Evolutionary conservation across 192 early-diverging fungal species (phyloP), one percentile per base, ranked within the genome.

Genomic region (Backusella parvicylindrica): DNA sequence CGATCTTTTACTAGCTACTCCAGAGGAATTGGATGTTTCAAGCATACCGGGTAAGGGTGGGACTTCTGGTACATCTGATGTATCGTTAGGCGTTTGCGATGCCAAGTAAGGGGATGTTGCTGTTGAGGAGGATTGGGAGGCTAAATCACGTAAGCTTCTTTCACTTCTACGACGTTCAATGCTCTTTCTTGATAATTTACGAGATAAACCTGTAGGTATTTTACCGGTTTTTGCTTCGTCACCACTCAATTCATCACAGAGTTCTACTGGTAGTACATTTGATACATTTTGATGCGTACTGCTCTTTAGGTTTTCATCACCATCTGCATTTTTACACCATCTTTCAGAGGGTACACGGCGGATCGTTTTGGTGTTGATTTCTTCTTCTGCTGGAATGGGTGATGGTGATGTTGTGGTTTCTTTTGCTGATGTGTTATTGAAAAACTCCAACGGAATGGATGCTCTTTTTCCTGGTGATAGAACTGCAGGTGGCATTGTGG

Each of bases 101-200:
- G 67, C 13, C 35, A 68, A 41, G 21, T 40, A 41, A 36, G 67
- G 67, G 0, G 67, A 68, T 15, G 21, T 40, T 13, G 33, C 23
- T 15, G 67, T 21, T 2, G 67, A 68, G 15, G 67, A 68, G 21
- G 67, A 23, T 15, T 5, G 6, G 6, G 67, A 68, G 16, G 65
- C 15, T n/a, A n/a, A 9, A 21, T 72, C 70, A 12, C 53, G 70
- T 9, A 79, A 26, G n/a, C 69, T 74, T 28, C 63, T 69, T 71
- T 79, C 78, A 36, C 78, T 79, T 37, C 49, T 66, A 18, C 78
- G 37, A 26, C 68, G 28, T 26, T 79, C 78, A 7, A 79, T 79
- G 18, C 73, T 75, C 69, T 66, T 70, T 71, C 65, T 56, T 16
- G 78, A 79, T 15, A 79, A 23, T 11, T 53, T 69, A 13, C 72